These are phyloP conservation scores for Argentina anserina DNA, from an alignment of 306 rosid genomes.

Conservation along the genomic window DNA sequence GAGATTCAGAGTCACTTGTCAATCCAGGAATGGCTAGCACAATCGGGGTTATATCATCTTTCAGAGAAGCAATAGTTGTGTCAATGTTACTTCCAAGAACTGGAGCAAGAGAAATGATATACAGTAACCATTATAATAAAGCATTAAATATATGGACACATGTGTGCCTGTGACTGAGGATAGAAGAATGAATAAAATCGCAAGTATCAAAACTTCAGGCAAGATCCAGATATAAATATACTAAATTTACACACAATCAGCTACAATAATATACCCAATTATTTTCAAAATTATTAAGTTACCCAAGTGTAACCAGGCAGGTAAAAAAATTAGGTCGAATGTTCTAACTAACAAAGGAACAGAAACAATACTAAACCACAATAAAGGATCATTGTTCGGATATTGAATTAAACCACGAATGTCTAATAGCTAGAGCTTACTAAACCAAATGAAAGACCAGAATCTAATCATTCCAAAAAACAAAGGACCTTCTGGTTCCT, in stretches of 20 bases:
- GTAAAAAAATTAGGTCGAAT: background rate
- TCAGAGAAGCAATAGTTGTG: slow-evolving; percentile 25
- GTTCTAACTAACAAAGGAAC: background rate
- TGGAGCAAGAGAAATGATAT: slow-evolving; percentile 17
- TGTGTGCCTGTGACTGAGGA: background rate
- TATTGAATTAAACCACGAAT: background rate
- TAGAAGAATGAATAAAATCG: background rate
- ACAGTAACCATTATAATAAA: background rate
- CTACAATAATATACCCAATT: background rate
- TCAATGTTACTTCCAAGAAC: slow-evolving; percentile 39
- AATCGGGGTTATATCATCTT: slow-evolving; percentile 58
- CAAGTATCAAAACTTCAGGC: background rate
- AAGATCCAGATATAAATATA: background rate
- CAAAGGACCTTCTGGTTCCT: background rate
- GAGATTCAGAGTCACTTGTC: slow-evolving; percentile 75
- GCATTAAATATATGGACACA: background rate
- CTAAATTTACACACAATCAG: background rate
- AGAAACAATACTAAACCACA: background rate
- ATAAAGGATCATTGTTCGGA: background rate
- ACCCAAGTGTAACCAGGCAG: background rate
- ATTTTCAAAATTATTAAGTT: background rate
- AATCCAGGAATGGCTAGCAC: slow-evolving; percentile 79
- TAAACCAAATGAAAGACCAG: background rate
- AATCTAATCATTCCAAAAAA: background rate
- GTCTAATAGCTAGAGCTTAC: background rate